Base-by-base conservation (phyloP, 2,329 filamentous ascomycete species). In the Ophiostoma sp. region DNA sequence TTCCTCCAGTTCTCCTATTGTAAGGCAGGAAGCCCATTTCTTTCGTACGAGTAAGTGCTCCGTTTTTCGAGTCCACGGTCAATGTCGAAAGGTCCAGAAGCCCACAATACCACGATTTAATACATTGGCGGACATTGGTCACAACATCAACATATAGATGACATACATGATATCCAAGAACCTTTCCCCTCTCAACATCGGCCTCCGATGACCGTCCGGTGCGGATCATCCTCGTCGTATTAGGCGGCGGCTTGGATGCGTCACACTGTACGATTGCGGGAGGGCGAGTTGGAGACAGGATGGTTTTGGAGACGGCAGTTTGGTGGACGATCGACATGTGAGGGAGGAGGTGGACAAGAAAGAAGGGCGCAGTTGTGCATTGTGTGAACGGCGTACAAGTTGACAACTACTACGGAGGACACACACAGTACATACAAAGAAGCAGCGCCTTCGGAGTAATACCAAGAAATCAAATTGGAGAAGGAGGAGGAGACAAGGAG, bases 131-230 rank as follows among this genome's bases (percentile, higher is more conserved):
- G 7, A 19, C 59, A 64, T 64, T 64, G 59, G 31, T 42, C 59
- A 64, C 33, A 12, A 2, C 45, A 36, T 12, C 1, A 22, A 22
- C 12, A 45, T 19, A 45, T 48, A 42, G 6, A 48, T 19, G 33
- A 2, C 39, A 48, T 64, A 15, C 55, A 59, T 19, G 59, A 19
- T 25, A 45, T 22, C 22, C 22, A 31, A 22, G 15, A 48, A 19
- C 12, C 15, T 19, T 48, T 15, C 42, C 42, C 59, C 33, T 11
- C 33, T 39, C 31, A 39, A 63, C 1, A 22, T 48, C 19, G 59
- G 33, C 39, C 64, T 69, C 64, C 64, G 64, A 69, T 36, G 50
- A 33, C 25, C 64, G 64, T 22, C 64, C 64, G 64, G 25, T 52
- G 66, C 45, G 45, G 66, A 55, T 31, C 63, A 48, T 42, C 8